A percentile compares a stretch with the other conserved stretches of the same genome.
phyloP scores from a whole-genome alignment of 441 rosid genomes.

The Populus trichocarpa region DNA sequence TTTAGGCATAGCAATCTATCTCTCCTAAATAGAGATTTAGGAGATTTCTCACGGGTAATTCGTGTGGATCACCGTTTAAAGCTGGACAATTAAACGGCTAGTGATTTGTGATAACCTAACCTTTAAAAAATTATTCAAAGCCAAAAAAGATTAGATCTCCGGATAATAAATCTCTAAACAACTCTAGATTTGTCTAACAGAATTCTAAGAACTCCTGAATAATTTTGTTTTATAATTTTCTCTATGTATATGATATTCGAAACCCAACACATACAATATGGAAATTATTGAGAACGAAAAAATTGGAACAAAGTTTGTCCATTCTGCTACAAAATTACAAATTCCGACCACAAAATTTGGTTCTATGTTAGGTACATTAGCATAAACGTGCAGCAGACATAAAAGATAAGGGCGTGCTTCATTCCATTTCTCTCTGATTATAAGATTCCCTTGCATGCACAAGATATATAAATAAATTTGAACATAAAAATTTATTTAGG shows the following conservation, averaged over 20 bases:
- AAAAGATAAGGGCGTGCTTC: neutral
- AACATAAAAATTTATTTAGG: neutral
- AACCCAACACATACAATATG: too few relatives aligned
- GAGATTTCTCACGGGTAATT: too few relatives aligned
- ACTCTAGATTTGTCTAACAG: accelerated
- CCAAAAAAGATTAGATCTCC: accelerated
- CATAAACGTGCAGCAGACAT: neutral
- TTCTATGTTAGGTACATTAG: neutral
- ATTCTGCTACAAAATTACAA: neutral
- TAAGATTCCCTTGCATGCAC: neutral
- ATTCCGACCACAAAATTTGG: neutral
- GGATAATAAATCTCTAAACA: too few relatives aligned
- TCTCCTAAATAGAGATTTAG: too few relatives aligned
- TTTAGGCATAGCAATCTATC: too few relatives aligned
- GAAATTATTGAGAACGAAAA: neutral
- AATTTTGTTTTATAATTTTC: too few relatives aligned
- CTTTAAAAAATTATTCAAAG: too few relatives aligned
- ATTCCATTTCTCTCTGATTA: neutral
- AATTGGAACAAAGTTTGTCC: neutral
- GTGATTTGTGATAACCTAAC: accelerated
- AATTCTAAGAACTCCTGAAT: too few relatives aligned
- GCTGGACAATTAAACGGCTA: too few relatives aligned
- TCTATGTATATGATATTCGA: too few relatives aligned
- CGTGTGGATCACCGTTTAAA: too few relatives aligned
- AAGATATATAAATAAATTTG: too few relatives aligned